A percentile compares a stretch with the other conserved stretches of the same genome.
Conservation (phyloP, 2,329 filamentous ascomycete species). For the Pseudonectria foliicola region DNA sequence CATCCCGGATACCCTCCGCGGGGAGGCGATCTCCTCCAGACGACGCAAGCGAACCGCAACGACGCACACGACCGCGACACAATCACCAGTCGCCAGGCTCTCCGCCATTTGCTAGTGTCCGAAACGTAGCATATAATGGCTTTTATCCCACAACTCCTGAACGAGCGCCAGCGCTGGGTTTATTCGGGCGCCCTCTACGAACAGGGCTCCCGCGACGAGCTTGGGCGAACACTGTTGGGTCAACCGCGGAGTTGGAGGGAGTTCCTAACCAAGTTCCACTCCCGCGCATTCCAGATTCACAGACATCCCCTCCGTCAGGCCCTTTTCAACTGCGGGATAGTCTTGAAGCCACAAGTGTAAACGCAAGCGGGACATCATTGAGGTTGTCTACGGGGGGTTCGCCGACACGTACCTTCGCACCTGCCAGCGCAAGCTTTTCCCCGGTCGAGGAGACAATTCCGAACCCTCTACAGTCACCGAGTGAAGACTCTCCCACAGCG, state of each 20-base stretch:
- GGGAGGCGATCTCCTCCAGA: slow-evolving; percentile 23
- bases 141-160: no score
- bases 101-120: slow-evolving; percentile 1
- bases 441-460: no score
- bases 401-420: not conserved
- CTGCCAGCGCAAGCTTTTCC: not conserved
- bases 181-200: no score
- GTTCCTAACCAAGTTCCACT: slow-evolving; percentile 1
- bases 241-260: slow-evolving; percentile 1
- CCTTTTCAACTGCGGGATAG: slow-evolving; percentile 7
- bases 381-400: slow-evolving; percentile 1
- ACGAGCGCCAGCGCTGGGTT: no score
- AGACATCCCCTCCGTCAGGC: slow-evolving; percentile 11
- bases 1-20: slow-evolving; percentile 7
- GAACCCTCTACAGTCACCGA: no score
- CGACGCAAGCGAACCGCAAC: slow-evolving; percentile 20
- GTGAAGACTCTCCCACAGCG: no score
- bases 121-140: no score
- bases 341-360: not conserved
- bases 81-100: slow-evolving; percentile 5
- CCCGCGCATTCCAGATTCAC: slow-evolving; percentile 2
- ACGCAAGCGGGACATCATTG: no score
- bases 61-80: slow-evolving; percentile 23
- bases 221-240: slow-evolving; percentile 1
- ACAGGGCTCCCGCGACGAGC: not conserved